Evolutionary conservation across 306 rosid species (phyloP).

Genomic region (Sicyos baderoa): DNA sequence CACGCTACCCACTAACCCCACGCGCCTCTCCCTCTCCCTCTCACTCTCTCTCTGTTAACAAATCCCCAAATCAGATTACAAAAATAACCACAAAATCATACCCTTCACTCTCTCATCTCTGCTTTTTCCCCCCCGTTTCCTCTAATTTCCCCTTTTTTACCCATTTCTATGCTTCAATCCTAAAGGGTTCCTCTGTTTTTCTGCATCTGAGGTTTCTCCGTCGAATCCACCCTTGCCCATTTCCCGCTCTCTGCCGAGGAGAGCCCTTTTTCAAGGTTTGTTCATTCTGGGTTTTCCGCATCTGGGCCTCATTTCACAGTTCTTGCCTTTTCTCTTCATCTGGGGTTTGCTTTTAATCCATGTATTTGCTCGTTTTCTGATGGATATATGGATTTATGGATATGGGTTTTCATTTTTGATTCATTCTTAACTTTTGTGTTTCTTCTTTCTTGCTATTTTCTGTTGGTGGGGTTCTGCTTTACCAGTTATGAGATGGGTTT

Average conservation of each 20-base stretch:
- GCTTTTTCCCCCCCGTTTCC: neutral
- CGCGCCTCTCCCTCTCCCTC: neutral
- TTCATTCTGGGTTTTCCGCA: conserved; percentile 28
- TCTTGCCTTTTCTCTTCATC: conserved; percentile 27
- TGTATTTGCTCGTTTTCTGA: conserved; percentile 23
- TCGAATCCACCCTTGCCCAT: conserved; percentile 53
- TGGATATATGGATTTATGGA: neutral
- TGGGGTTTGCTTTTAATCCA: conserved; percentile 24
- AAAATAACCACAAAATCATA: too few species aligned
- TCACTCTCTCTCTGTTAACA: neutral
- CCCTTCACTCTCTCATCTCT: conserved; percentile 1
- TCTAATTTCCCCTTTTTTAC: neutral
- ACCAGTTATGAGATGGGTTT: neutral
- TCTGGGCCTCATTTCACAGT: conserved; percentile 13
- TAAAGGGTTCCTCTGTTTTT: conserved; percentile 6
- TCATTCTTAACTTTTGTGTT: neutral
- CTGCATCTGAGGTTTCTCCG: neutral
- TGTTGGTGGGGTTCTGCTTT: too few species aligned
- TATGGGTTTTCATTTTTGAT: neutral
- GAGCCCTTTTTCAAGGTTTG: conserved; percentile 36
- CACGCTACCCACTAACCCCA: conserved; percentile 3
- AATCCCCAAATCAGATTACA: neutral
- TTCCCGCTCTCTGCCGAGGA: conserved; percentile 26
- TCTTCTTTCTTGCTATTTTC: too few species aligned
- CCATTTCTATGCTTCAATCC: conserved; percentile 1